Evolutionary conservation across 768 basidiomycete species (phyloP).

Genomic region (Suillus plorans): DNA sequence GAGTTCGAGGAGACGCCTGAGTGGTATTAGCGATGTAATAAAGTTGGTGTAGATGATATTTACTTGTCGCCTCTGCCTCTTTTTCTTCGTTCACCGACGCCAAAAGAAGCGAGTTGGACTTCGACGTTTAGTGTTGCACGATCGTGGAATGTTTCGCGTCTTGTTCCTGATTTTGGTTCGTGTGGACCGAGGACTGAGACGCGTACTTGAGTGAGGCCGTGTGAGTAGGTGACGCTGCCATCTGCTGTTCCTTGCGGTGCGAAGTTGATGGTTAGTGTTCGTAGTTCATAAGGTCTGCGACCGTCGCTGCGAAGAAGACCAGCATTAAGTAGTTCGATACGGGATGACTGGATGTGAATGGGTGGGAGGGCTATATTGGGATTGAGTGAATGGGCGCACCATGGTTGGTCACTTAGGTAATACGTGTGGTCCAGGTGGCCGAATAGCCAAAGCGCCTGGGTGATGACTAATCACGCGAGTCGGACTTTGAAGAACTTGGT

Average conservation of each 20-base stretch:
- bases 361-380: neutral
- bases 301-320: slow-evolving; percentile 91
- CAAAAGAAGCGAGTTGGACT: slow-evolving; percentile 83
- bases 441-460: neutral
- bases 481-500: neutral
- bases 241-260: slow-evolving; percentile 76
- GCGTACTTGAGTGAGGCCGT: slow-evolving; percentile 88
- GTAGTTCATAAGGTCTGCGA: slow-evolving; percentile 87
- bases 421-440: too few species aligned
- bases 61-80: slow-evolving; percentile 86
- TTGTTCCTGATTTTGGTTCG: slow-evolving; percentile 66
- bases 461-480: neutral
- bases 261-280: slow-evolving; percentile 78
- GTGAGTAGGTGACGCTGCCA: slow-evolving; percentile 79
- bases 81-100: slow-evolving; percentile 75
- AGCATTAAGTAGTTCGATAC: slow-evolving; percentile 78
- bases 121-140: slow-evolving; percentile 89
- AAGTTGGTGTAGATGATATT: slow-evolving; percentile 28
- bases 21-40: slow-evolving; percentile 8
- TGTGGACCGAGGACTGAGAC: slow-evolving; percentile 91
- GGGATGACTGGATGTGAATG: slow-evolving; percentile 37
- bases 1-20: slow-evolving; percentile 84
- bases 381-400: neutral
- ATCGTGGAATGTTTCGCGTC: slow-evolving; percentile 82
- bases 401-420: neutral